phyloP scores from a whole-genome alignment of 495 filamentous ascomycete genomes.

The Hypoxylon lienhwacheense region DNA sequence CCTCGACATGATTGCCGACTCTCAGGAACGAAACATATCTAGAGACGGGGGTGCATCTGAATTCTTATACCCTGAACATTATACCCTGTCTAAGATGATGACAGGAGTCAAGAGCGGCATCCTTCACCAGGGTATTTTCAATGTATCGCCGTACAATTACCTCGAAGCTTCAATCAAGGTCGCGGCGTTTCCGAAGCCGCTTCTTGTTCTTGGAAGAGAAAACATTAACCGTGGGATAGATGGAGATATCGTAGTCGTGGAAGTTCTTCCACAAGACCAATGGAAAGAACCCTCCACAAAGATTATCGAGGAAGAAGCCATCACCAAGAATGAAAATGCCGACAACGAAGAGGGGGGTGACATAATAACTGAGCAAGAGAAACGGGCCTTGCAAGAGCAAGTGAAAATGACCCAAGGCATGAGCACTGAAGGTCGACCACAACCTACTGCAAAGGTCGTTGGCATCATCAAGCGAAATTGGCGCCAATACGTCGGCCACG shows the following conservation, averaged over 20 bases:
- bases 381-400: slow-evolving; percentile 82
- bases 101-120: slow-evolving; percentile 84
- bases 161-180: slow-evolving; percentile 90
- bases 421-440: slow-evolving; percentile 72
- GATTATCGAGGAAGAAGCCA: slow-evolving; percentile 89
- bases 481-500: slow-evolving; percentile 95
- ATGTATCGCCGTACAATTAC: slow-evolving; percentile 96
- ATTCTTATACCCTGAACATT: slow-evolving; percentile 80
- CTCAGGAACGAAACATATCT: slow-evolving; percentile 64
- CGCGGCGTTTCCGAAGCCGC: slow-evolving; percentile 81
- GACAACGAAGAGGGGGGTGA: slow-evolving; percentile 70
- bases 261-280: slow-evolving; percentile 88
- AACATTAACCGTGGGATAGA: slow-evolving; percentile 94
- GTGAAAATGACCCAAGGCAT: slow-evolving; percentile 84
- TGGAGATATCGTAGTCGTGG: slow-evolving; percentile 88
- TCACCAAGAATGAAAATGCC: slow-evolving; percentile 89
- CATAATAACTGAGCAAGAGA: slow-evolving; percentile 81
- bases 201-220: slow-evolving; percentile 88
- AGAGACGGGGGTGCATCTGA: slow-evolving; percentile 65
- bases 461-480: slow-evolving; percentile 93
- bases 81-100: slow-evolving; percentile 88
- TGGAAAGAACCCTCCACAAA: slow-evolving; percentile 96
- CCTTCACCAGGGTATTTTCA: slow-evolving; percentile 91
- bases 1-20: slow-evolving; percentile 91
- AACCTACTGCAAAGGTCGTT: slow-evolving; percentile 91